Evolutionary conservation across 495 filamentous ascomycete species (phyloP), one percentile per base, ranked within the genome.

Genomic region (Rostrohypoxylon terebratum): DNA sequence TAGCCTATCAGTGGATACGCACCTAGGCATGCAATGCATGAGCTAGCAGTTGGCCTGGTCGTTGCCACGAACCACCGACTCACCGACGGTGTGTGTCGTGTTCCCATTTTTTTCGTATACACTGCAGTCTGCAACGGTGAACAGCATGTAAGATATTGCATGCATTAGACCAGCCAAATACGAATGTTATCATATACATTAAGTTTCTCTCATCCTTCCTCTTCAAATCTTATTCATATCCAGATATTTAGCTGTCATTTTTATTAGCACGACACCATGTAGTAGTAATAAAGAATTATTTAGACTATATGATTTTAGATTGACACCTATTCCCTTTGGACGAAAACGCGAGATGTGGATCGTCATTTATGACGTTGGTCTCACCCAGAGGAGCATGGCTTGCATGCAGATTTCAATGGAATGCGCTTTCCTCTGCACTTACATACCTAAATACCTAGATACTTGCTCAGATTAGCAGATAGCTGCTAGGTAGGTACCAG

Each of bases 301-400:
- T 42, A 34, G 20, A 62, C 53, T 68, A 60, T 73, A 73, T 44
- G 42, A 69, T 66, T 23, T 63, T 58, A 69, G 61, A 69, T 69
- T 59, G 44, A 69, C 69, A 33, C 38, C 71, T 69, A 57, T 53
- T 65, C 60, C 54, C 62, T 51, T 48, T 48, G 59, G 42, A 73
- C 66, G 66, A 73, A 77, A 75, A 73, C 66, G 71, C 44, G 64
- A 71, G 69, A 68, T 73, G 76, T 75, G 74, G 73, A 77, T 75
- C 76, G 69, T 69, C 69, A 73, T 76, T 75, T 69, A 65, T 67
- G 71, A 72, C 72, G 73, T 77, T 74, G 76, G 76, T 77, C 66
- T 71, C 72, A 77, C 75, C 60, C 28, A 18, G 53, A 31, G 3
- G 10, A 50, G 47, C 47, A 50, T 54, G 44, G 33, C 42, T 45